A percentile compares a stretch with the other conserved stretches of the same genome.
phyloP scores from a whole-genome alignment of 495 filamentous ascomycete species.

The Aspergillus cavernicola region DNA sequence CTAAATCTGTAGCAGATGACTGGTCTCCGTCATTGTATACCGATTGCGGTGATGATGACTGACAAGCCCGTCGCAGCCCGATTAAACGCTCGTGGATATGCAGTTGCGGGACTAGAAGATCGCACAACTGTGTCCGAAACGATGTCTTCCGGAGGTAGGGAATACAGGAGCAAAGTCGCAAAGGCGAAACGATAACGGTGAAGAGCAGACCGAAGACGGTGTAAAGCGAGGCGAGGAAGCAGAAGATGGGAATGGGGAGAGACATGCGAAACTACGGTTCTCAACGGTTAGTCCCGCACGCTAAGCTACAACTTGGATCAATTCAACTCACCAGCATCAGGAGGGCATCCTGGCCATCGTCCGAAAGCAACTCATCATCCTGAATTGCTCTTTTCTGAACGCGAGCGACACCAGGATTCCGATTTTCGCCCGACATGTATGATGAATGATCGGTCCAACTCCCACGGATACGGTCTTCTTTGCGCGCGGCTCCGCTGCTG shows the following conservation, averaged over 20 bases:
- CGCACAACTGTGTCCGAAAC: conserved; percentile 35
- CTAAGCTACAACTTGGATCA: neutral
- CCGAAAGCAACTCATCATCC: conserved; percentile 22
- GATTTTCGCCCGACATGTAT: conserved; percentile 37
- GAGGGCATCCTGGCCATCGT: conserved; percentile 35
- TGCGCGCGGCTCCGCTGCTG: conserved; percentile 27
- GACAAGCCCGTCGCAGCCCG: conserved; percentile 26
- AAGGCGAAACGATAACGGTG: conserved; percentile 38
- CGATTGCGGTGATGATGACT: conserved; percentile 34
- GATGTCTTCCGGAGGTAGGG: conserved; percentile 36
- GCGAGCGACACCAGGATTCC: conserved; percentile 24
- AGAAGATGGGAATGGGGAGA: conserved; percentile 43
- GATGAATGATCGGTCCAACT: conserved; percentile 42
- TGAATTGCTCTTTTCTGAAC: conserved; percentile 28
- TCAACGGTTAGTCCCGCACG: conserved; percentile 17
- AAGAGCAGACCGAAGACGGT: conserved; percentile 41
- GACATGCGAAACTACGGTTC: conserved; percentile 45
- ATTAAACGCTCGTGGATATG: conserved; percentile 43
- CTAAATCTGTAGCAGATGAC: conserved; percentile 15
- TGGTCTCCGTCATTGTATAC: conserved; percentile 27
- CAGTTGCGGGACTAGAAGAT: conserved; percentile 40
- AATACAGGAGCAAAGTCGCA: conserved; percentile 40
- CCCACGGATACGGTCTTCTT: conserved; percentile 32
- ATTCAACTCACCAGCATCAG: conserved; percentile 34
- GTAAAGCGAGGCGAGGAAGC: conserved; percentile 39